phyloP scores from a whole-genome alignment of 208 protist species.

The Vickermania ingenoplastis region DNA sequence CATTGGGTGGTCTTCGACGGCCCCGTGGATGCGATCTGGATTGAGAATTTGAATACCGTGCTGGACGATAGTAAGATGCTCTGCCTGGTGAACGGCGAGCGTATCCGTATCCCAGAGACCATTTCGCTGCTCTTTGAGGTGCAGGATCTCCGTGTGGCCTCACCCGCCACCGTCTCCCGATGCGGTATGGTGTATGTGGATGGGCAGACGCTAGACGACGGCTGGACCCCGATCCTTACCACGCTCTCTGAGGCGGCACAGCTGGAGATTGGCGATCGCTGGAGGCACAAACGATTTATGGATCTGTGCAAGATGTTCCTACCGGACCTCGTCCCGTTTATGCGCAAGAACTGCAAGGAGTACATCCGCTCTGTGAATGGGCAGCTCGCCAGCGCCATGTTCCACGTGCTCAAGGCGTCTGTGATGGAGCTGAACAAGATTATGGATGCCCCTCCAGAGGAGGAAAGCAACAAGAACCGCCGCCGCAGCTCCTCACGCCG shows the following conservation, averaged over 20 bases:
- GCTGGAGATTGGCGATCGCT: constrained; percentile 28
- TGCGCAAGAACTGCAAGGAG: constrained; percentile 79
- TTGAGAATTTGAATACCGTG: constrained; percentile 98
- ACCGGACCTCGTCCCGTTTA: constrained; percentile 53
- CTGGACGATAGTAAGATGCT: constrained; percentile 98
- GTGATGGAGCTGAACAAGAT: constrained; percentile 14
- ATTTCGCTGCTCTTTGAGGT: constrained; percentile 97
- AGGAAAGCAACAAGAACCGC: constrained; percentile 30
- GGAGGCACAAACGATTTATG: constrained; percentile 64
- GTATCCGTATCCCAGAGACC: constrained; percentile 89
- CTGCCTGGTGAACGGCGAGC: constrained; percentile 94
- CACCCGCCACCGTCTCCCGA: constrained; percentile 96
- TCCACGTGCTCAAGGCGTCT: constrained; percentile 74
- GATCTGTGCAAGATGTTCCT: constrained; percentile 57
- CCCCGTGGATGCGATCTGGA: constrained; percentile 98
- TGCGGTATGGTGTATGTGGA: constrained; percentile 98
- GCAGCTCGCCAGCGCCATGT: constrained; percentile 75
- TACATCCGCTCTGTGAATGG: constrained; percentile 79
- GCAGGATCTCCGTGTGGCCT: constrained; percentile 95
- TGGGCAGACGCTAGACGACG: constrained; percentile 69
- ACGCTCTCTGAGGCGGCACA: constrained; percentile 44
- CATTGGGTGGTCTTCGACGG: constrained; percentile 97
- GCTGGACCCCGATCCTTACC: constrained; percentile 60
- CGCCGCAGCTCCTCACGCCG: constrained; percentile 18
- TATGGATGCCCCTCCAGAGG: constrained; percentile 18